Evolutionary conservation across 495 filamentous ascomycete species (phyloP).

Genomic region (Hypoxylon fuscum): DNA sequence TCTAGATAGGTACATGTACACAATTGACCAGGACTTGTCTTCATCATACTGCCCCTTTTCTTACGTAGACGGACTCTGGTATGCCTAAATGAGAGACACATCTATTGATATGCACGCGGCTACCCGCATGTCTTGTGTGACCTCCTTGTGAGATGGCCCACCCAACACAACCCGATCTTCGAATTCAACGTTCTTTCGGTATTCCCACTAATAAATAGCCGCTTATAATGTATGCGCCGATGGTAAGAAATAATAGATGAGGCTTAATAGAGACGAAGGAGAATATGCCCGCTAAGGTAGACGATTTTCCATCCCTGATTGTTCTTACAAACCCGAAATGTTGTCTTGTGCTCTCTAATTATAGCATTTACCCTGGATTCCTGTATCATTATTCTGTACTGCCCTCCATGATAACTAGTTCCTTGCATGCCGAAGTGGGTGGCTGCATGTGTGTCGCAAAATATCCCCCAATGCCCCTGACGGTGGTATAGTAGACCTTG

Average conservation of each 20-base stretch:
- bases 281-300: no score
- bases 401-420: conserved; percentile 2
- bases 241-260: no score
- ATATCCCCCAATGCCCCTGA: conserved; percentile 2
- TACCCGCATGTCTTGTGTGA: conserved; percentile 21
- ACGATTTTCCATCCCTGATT: no score
- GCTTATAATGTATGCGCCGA: no score
- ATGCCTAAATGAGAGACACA: conserved; percentile 18
- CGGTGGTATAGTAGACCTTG: neutral
- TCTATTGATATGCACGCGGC: conserved; percentile 17
- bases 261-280: no score
- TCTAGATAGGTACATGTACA: no score
- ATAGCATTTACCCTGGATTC: neutral
- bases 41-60: neutral
- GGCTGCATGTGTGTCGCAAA: conserved; percentile 26
- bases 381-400: neutral
- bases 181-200: no score
- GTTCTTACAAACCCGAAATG: no score
- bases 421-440: conserved; percentile 26
- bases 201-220: no score
- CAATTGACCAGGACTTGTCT: neutral
- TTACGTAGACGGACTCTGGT: neutral
- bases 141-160: conserved; percentile 5
- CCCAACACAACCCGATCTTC: neutral
- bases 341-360: neutral